These are phyloP conservation scores for Microcera coccophila DNA, from an alignment of 2,329 filamentous ascomycete species.

Conservation along the genomic window DNA sequence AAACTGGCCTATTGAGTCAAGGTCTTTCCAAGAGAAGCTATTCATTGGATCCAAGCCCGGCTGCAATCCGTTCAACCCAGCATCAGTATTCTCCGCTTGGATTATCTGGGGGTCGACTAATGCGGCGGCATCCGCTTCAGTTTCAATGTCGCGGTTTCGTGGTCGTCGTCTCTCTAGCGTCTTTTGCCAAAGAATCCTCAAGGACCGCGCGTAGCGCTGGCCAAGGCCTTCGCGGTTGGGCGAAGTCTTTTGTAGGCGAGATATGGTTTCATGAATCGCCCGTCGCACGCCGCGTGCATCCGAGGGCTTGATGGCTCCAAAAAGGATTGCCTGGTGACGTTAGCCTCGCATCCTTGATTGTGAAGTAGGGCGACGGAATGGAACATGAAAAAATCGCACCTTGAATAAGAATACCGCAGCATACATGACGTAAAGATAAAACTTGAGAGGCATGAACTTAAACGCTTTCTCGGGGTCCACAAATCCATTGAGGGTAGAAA, in stretches of 20 bases:
- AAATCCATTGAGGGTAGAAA: slow-evolving; percentile 56
- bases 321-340: slow-evolving; percentile 46
- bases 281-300: slow-evolving; percentile 54
- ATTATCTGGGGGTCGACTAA: neutral
- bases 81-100: slow-evolving; percentile 1
- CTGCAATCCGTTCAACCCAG: slow-evolving; percentile 3
- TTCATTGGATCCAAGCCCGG: slow-evolving; percentile 45
- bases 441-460: slow-evolving; percentile 61
- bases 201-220: slow-evolving; percentile 56
- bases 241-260: slow-evolving; percentile 56
- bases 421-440: slow-evolving; percentile 61
- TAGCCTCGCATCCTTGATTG: too few relatives aligned
- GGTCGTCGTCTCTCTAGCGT: slow-evolving; percentile 17
- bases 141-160: neutral
- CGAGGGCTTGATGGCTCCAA: slow-evolving; percentile 53
- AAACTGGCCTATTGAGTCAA: slow-evolving; percentile 57
- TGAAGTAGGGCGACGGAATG: neutral
- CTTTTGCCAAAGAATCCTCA: slow-evolving; percentile 57
- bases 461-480: slow-evolving; percentile 56
- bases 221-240: slow-evolving; percentile 57
- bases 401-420: slow-evolving; percentile 64
- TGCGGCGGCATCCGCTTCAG: neutral
- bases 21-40: slow-evolving; percentile 59
- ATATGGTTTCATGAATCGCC: slow-evolving; percentile 55
- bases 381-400: slow-evolving; percentile 32